Percentiles rank a stretch among this genome's conserved stretches.
Evolutionary conservation across 1,284 basidiomycete genomes (phyloP).

Genomic region (Ceratobasidium sp.): DNA sequence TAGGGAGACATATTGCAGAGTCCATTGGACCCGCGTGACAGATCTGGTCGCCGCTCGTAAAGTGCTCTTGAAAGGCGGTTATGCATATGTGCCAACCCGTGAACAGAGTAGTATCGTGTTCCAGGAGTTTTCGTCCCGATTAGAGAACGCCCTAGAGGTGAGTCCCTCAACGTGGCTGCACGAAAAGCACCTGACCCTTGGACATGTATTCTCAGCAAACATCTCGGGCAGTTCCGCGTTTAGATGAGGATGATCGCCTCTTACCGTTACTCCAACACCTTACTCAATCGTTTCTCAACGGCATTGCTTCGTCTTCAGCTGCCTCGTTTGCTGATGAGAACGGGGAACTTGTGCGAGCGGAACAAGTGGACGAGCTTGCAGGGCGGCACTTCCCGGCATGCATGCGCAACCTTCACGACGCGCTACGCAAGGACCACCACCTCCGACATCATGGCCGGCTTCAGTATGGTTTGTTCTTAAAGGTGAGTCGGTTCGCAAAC

Average conservation of each 20-base stretch:
- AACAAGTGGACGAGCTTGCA: conserved; percentile 91
- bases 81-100: conserved; percentile 86
- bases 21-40: conserved; percentile 88
- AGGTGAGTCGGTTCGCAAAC: conserved; percentile 61
- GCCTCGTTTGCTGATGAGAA: conserved; percentile 56
- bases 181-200: conserved; percentile 28
- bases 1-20: conserved; percentile 54
- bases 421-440: conserved; percentile 78
- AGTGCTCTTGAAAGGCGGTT: conserved; percentile 81
- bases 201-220: conserved; percentile 63
- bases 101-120: conserved; percentile 89
- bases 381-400: conserved; percentile 93
- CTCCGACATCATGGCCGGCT: conserved; percentile 92
- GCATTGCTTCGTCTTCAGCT: conserved; percentile 74
- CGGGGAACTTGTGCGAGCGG: conserved; percentile 79
- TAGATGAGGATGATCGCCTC: conserved; percentile 94
- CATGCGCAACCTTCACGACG: conserved; percentile 91
- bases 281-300: conserved; percentile 92
- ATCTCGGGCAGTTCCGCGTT: conserved; percentile 85
- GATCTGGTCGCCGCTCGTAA: conserved; percentile 88
- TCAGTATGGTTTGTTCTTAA: conserved; percentile 94
- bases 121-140: conserved; percentile 80
- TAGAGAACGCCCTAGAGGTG: conserved; percentile 85
- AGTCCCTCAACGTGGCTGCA: conserved; percentile 45
- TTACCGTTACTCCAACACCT: conserved; percentile 91